These are phyloP conservation scores for Hygrocybe coccinea DNA, from an alignment of 768 basidiomycete genomes.

Conservation along the genomic window DNA sequence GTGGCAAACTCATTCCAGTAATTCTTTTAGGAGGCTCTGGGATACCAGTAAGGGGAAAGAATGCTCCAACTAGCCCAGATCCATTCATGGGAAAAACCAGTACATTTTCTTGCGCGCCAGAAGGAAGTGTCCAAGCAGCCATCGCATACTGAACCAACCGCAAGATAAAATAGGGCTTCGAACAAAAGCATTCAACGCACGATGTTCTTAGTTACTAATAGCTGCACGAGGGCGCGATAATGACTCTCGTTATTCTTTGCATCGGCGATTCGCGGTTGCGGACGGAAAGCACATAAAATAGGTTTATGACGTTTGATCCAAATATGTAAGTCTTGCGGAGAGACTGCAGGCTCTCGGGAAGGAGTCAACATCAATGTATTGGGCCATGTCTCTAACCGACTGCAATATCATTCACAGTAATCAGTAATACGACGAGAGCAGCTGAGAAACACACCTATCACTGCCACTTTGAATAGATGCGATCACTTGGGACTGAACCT, in stretches of 20 bases:
- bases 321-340: slow-evolving; percentile 34
- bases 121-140: slow-evolving; percentile 34
- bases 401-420: slow-evolving; percentile 19
- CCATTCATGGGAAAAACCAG: slow-evolving; percentile 34
- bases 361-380: slow-evolving; percentile 36
- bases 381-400: slow-evolving; percentile 55
- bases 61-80: slow-evolving; percentile 23
- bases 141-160: slow-evolving; percentile 36
- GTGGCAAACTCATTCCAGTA: background rate
- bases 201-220: slow-evolving; percentile 40
- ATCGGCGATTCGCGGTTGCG: slow-evolving; percentile 28
- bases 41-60: slow-evolving; percentile 38
- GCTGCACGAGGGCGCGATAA: slow-evolving; percentile 37
- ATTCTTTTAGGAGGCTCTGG: slow-evolving; percentile 32
- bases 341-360: slow-evolving; percentile 38
- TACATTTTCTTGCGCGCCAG: slow-evolving; percentile 31
- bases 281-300: slow-evolving; percentile 40
- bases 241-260: slow-evolving; percentile 38
- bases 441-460: slow-evolving; percentile 32
- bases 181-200: slow-evolving; percentile 33
- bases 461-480: slow-evolving; percentile 24
- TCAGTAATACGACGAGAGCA: background rate
- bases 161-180: background rate
- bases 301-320: slow-evolving; percentile 47
- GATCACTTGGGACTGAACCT: slow-evolving; percentile 41